Conservation (phyloP, 768 basidiomycete species). For the Infundibulicybe gibba region DNA sequence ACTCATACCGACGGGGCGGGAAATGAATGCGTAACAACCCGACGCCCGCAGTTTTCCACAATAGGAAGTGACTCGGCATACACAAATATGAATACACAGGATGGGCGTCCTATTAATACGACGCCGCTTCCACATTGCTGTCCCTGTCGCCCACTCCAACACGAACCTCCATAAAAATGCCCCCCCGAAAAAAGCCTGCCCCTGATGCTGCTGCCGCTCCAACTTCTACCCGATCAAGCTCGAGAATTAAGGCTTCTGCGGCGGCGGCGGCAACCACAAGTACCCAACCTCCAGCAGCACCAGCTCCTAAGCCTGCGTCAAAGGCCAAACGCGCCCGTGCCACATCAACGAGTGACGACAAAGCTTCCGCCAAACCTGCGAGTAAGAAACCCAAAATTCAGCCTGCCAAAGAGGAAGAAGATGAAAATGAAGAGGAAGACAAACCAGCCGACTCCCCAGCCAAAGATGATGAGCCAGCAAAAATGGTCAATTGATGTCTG, state of each 20-base stretch:
- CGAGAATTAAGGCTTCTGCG: constrained; percentile 26
- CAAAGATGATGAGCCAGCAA: constrained; percentile 25
- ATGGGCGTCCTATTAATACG: constrained; percentile 4
- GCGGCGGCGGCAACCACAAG: constrained; percentile 17
- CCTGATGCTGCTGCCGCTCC: constrained; percentile 20
- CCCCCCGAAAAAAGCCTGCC: constrained; percentile 42
- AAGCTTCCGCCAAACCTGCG: constrained; percentile 18
- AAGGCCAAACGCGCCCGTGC: constrained; percentile 27
- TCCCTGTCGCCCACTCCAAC: constrained; percentile 6
- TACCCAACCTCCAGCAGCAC: constrained; percentile 10
- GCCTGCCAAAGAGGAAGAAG: constrained; percentile 9
- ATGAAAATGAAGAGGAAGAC: constrained; percentile 22
- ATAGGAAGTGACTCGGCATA: constrained; percentile 5
- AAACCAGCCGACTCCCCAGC: constrained; percentile 11
- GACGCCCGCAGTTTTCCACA: constrained; percentile 7
- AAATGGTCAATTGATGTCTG: constrained; percentile 33
- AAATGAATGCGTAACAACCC: too few relatives aligned
- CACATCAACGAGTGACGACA: constrained; percentile 22
- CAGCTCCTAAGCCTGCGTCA: constrained; percentile 19
- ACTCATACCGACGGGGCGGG: too few relatives aligned
- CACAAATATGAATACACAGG: constrained; percentile 7
- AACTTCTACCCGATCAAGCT: constrained; percentile 33
- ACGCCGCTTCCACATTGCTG: constrained; percentile 5
- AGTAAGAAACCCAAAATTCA: constrained; percentile 21
- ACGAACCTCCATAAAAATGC: constrained; percentile 23